Base-by-base conservation (phyloP, 2,329 filamentous ascomycete genomes). In the Chaetomium globosum region DNA sequence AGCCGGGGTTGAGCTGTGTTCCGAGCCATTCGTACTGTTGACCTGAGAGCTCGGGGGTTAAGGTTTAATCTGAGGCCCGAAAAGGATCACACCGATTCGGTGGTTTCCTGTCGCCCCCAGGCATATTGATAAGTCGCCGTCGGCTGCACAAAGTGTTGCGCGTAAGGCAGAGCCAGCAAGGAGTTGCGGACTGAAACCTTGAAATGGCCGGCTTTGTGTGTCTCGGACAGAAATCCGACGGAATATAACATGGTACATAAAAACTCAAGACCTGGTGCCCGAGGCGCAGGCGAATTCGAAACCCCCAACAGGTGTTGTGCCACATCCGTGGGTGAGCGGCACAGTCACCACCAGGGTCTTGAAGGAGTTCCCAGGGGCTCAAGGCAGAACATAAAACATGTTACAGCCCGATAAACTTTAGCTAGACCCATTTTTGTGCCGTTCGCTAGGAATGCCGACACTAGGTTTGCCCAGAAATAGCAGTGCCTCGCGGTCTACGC, bases 351-450 rank as follows among this genome's bases (percentile, higher is more conserved):
- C 23, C 26, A 55, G 52, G 52, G 62, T 60, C 26, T 12, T 4
- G 36, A 16, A 64, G 61, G 51, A 63, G 46, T 26, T 16, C 16
- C 9, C 33, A 59, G 33, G 30, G 54, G 52, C 33, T 36, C 53
- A 26, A 61, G 64, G 54, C 54, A 59, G 54, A 59, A 59, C 36
- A 10, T 65, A 54, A 65, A 65, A 65, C 64, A 65, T 31, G 49
- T 33, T 39, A 52, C 63, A 61, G 52, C 52, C 58, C 9, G 13
- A 4, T 31, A 46, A 21, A 3, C 30, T 16, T 48, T 48, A 39
- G 12, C 28, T 43, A 13, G 43, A 26, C n/a, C 26, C 36, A 4
- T 4, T 26, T 28, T 16, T 26, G 51, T 33, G 51, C 51, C 49
- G 31, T 19, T 21, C 8, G 13, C 26, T 39, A 53, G 16, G 7